These are phyloP conservation scores for Takashimella koratensis DNA, from an alignment of 1,284 basidiomycete genomes.

Conservation along the genomic window DNA sequence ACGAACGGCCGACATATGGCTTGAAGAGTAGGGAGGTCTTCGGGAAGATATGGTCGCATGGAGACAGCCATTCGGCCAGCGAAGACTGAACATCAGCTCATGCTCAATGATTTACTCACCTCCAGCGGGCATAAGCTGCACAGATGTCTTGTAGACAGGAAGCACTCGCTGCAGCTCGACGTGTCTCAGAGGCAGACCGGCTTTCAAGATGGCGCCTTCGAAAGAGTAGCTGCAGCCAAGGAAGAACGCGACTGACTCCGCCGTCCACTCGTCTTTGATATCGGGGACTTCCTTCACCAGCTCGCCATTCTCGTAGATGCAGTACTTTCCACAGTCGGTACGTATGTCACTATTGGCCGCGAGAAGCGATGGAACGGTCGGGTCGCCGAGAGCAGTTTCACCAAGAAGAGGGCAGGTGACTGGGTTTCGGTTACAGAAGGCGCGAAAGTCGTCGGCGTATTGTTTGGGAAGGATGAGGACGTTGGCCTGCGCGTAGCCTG, in stretches of 20 bases:
- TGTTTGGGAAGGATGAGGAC: slow-evolving; percentile 29
- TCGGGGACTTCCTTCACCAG: slow-evolving; percentile 14
- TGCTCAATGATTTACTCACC: too few species aligned
- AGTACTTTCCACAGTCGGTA: slow-evolving; percentile 32
- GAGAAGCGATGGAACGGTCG: too few species aligned
- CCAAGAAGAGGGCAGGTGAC: slow-evolving; percentile 37
- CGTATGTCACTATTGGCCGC: slow-evolving; percentile 31
- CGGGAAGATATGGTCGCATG: slow-evolving; percentile 34
- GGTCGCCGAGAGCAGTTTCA: slow-evolving; percentile 26
- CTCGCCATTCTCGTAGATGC: slow-evolving; percentile 22
- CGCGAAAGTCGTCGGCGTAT: slow-evolving; percentile 36
- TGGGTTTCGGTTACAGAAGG: slow-evolving; percentile 35
- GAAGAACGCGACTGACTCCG: slow-evolving; percentile 34
- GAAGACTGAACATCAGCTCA: too few species aligned
- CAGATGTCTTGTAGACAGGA: slow-evolving; percentile 32
- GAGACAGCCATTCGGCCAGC: slow-evolving; percentile 36
- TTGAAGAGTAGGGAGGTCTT: slow-evolving; percentile 20
- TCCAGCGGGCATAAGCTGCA: slow-evolving; percentile 19
- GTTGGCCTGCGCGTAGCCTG: slow-evolving; percentile 38
- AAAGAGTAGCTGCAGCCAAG: slow-evolving; percentile 42
- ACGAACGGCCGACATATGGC: slow-evolving; percentile 26
- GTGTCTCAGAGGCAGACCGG: slow-evolving; percentile 24
- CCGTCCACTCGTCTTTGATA: slow-evolving; percentile 21
- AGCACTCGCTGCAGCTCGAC: slow-evolving; percentile 23
- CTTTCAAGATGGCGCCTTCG: slow-evolving; percentile 24